phyloP scores from a whole-genome alignment of 2,329 filamentous ascomycete genomes.

The Exophiala sp. region DNA sequence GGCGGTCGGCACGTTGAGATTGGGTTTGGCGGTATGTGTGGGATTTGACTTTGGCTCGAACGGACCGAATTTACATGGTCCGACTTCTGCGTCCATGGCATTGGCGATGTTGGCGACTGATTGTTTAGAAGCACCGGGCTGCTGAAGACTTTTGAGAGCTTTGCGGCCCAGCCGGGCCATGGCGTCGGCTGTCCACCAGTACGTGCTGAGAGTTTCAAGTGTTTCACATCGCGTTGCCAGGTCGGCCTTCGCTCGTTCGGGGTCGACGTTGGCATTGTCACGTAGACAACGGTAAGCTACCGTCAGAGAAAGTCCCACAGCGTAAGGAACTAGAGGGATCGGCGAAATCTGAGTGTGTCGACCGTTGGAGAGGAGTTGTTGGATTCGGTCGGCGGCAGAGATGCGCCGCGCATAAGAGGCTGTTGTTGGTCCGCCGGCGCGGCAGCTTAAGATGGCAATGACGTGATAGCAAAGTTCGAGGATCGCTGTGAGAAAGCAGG shows the following conservation, averaged over 20 bases:
- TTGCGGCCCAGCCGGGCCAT: slow-evolving; percentile 39
- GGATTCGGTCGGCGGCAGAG: slow-evolving; percentile 51
- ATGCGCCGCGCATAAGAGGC: slow-evolving; percentile 51
- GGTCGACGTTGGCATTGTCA: slow-evolving; percentile 41
- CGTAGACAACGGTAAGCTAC: slow-evolving; percentile 54
- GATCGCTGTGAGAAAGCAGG: slow-evolving; percentile 35
- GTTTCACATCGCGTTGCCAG: slow-evolving; percentile 36
- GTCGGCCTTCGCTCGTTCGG: slow-evolving; percentile 34
- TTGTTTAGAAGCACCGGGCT: slow-evolving; percentile 31
- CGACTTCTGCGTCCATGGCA: slow-evolving; percentile 38
- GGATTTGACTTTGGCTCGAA: slow-evolving; percentile 18
- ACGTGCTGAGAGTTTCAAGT: slow-evolving; percentile 34
- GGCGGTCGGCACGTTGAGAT: too few species aligned
- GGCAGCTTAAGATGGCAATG: slow-evolving; percentile 52
- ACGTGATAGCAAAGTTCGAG: slow-evolving; percentile 54
- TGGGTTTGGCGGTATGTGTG: neutral
- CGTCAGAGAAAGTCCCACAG: slow-evolving; percentile 50
- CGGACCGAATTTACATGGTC: slow-evolving; percentile 28
- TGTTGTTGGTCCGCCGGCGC: slow-evolving; percentile 45
- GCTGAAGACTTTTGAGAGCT: slow-evolving; percentile 32
- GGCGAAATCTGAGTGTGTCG: slow-evolving; percentile 39
- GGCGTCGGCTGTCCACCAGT: slow-evolving; percentile 40
- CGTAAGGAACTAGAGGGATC: slow-evolving; percentile 52
- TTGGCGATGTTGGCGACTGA: slow-evolving; percentile 42
- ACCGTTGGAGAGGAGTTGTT: slow-evolving; percentile 40